Evolutionary conservation across 192 early-diverging fungal genomes (phyloP).

Genomic region (Radiomyces spectabilis): DNA sequence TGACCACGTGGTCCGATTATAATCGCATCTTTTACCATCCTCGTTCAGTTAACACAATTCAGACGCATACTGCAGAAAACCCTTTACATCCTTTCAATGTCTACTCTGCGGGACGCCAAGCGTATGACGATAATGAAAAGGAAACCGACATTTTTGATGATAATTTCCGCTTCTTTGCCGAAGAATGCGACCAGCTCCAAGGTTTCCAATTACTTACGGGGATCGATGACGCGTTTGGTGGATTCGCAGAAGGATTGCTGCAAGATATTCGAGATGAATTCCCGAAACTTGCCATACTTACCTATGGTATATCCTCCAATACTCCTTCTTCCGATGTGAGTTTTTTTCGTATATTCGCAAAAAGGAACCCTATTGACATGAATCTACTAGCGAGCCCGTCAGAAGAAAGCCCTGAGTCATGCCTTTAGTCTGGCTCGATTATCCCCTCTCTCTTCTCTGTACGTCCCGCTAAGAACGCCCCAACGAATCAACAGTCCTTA

Average conservation of each 20-base stretch:
- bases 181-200: constrained; percentile 53
- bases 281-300: constrained; percentile 53
- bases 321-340: too few relatives aligned
- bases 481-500: constrained; percentile 25
- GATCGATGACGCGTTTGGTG: constrained; percentile 62
- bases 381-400: constrained; percentile 14
- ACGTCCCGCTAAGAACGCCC: constrained; percentile 41
- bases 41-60: constrained; percentile 44
- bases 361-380: neutral
- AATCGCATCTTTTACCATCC: constrained; percentile 70
- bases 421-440: constrained; percentile 29
- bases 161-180: constrained; percentile 40
- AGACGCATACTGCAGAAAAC: constrained; percentile 34
- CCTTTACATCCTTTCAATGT: constrained; percentile 45
- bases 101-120: constrained; percentile 37
- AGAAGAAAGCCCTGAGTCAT: constrained; percentile 32
- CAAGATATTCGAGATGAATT: constrained; percentile 61
- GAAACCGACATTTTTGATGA: constrained; percentile 46
- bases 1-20: constrained; percentile 76
- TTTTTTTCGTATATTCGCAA: neutral
- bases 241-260: constrained; percentile 52
- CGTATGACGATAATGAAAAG: constrained; percentile 43
- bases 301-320: constrained; percentile 54
- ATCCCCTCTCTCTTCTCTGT: constrained; percentile 37
- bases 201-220: constrained; percentile 68